Conservation (phyloP, 345 rosid species). For the Fremontodendron californicum region DNA sequence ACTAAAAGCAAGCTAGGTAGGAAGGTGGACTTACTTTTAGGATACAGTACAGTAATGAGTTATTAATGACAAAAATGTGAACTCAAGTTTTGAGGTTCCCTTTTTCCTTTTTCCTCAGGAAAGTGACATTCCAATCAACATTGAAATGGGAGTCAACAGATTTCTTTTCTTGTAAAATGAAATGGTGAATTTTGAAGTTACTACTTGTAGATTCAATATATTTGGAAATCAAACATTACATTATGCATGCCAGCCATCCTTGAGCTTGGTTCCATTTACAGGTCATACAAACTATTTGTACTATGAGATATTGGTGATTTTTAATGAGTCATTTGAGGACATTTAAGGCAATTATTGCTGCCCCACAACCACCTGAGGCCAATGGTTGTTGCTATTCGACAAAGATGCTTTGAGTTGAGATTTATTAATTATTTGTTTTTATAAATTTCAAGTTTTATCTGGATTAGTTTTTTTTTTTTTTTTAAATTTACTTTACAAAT, state of each 20-base stretch:
- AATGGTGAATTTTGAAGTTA: not conserved
- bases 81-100: not conserved
- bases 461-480: too few species aligned
- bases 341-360: not conserved
- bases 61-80: too few species aligned
- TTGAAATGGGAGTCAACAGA: not conserved
- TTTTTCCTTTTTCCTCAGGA: not conserved
- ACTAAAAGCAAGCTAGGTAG: not conserved
- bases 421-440: too few species aligned
- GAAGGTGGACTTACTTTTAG: not conserved
- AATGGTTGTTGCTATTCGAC: not conserved
- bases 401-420: not conserved
- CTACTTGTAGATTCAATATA: not conserved
- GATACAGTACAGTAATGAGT: too few species aligned
- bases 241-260: not conserved
- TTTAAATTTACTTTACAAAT: too few species aligned
- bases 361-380: not conserved
- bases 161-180: not conserved
- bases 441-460: too few species aligned
- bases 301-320: not conserved
- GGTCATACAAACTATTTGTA: slow-evolving; percentile 1
- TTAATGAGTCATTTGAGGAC: not conserved
- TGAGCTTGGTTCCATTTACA: not conserved
- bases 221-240: not conserved
- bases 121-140: not conserved